Evolutionary conservation across 768 basidiomycete species (phyloP).

Genomic region (Glaciozyma martinii): DNA sequence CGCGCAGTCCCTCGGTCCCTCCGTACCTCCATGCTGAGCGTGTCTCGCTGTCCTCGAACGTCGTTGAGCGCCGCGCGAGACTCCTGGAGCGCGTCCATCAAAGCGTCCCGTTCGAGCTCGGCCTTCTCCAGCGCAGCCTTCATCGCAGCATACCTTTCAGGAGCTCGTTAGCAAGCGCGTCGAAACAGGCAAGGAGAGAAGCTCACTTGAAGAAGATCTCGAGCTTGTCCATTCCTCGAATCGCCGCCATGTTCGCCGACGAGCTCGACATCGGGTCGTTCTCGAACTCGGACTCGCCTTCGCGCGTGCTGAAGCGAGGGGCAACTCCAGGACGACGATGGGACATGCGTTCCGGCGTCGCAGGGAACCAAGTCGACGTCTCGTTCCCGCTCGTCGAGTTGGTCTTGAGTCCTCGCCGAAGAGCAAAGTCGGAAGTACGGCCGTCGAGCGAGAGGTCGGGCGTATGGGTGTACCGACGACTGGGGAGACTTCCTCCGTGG

Average conservation of each 20-base stretch:
- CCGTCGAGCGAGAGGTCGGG: too few relatives aligned
- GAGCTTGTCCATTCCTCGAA: constrained; percentile 27
- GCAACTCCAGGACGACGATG: neutral
- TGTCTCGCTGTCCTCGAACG: constrained; percentile 15
- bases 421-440: neutral
- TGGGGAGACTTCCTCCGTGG: too few relatives aligned
- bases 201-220: constrained; percentile 27
- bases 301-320: neutral
- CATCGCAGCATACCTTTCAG: constrained; percentile 8
- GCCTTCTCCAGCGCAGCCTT: constrained; percentile 19
- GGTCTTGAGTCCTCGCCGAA: neutral
- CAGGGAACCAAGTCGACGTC: constrained; percentile 11
- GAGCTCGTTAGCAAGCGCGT: too few relatives aligned
- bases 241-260: neutral
- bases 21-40: constrained; percentile 1
- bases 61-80: constrained; percentile 14
- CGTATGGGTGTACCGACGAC: too few relatives aligned
- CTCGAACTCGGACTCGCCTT: neutral
- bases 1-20: neutral
- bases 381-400: neutral
- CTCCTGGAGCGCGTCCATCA: constrained; percentile 19
- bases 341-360: neutral
- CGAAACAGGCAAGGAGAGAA: too few relatives aligned
- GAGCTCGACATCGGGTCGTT: neutral
- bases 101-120: constrained; percentile 18